phyloP scores from a whole-genome alignment of 2,329 filamentous ascomycete genomes.

The Alternaria tenuissima region DNA sequence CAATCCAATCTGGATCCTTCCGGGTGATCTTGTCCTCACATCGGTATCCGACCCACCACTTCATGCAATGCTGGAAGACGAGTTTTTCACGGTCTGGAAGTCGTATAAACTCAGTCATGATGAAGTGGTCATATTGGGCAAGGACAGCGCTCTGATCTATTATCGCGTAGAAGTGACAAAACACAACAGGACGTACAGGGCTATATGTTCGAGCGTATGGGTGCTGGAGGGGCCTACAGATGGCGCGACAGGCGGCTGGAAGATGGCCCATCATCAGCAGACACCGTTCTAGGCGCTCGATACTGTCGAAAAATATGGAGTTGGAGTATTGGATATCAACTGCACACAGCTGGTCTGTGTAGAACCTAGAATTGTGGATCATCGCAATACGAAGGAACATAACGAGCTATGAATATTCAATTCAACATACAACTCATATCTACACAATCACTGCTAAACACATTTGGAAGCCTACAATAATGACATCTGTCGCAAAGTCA shows the following conservation, averaged over 20 bases:
- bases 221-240: slow-evolving; percentile 26
- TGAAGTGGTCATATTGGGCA: slow-evolving; percentile 35
- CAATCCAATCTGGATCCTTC: slow-evolving; percentile 49
- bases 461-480: background rate
- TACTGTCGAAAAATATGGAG: background rate
- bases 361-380: too few relatives aligned
- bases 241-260: slow-evolving; percentile 28
- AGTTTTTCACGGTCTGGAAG: slow-evolving; percentile 16
- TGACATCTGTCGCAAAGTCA: background rate
- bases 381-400: background rate
- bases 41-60: slow-evolving; percentile 41
- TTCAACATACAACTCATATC: background rate
- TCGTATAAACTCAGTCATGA: slow-evolving; percentile 40
- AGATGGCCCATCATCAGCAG: slow-evolving; percentile 43
- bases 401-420: background rate
- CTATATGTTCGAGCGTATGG: slow-evolving; percentile 41
- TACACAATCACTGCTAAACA: too few relatives aligned
- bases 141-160: slow-evolving; percentile 35
- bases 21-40: slow-evolving; percentile 46
- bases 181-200: slow-evolving; percentile 25
- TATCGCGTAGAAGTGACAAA: slow-evolving; percentile 36
- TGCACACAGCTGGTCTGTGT: background rate
- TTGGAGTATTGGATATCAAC: background rate
- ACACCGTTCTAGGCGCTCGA: slow-evolving; percentile 28
- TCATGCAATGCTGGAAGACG: slow-evolving; percentile 24